These are phyloP conservation scores for Lentinus brumalis DNA, from an alignment of 768 basidiomycete genomes.

Conservation along the genomic window DNA sequence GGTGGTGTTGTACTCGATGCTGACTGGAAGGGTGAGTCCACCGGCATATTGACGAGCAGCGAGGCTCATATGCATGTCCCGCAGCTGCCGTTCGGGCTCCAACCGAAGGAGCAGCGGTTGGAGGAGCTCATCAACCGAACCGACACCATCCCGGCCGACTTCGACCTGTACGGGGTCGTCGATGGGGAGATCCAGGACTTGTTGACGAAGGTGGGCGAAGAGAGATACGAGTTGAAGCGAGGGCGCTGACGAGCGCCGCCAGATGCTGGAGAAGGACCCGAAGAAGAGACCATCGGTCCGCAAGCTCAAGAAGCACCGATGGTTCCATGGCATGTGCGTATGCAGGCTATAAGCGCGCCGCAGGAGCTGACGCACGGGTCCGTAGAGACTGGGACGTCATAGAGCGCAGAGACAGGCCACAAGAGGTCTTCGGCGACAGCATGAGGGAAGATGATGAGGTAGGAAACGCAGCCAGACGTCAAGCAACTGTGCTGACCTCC, in stretches of 20 bases:
- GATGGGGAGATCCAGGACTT: constrained; percentile 13
- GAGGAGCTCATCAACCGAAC: constrained; percentile 17
- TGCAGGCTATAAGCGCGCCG: not conserved
- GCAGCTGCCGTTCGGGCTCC: constrained; percentile 21
- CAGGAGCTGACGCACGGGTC: not conserved
- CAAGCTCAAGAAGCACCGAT: constrained; percentile 19
- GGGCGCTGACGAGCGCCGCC: not conserved
- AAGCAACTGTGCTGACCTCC: not conserved
- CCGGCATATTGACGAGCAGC: too few species aligned
- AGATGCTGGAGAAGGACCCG: constrained; percentile 26
- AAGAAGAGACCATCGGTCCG: constrained; percentile 12
- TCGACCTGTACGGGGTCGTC: constrained; percentile 7
- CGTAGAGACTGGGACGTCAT: constrained; percentile 9
- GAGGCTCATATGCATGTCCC: not conserved
- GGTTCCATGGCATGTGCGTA: constrained; percentile 17
- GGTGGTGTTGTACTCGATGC: constrained; percentile 36
- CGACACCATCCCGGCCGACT: constrained; percentile 5
- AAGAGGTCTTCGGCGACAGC: not conserved
- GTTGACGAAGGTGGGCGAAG: constrained; percentile 13
- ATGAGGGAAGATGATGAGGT: not conserved
- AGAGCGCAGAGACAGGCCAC: not conserved
- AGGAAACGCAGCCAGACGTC: too few species aligned
- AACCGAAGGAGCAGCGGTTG: constrained; percentile 11
- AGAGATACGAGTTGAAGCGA: not conserved
- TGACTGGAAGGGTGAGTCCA: constrained; percentile 23